A percentile compares a stretch with the other conserved stretches of the same genome.
Conservation (phyloP, 176 grass and related monocot species). For the Phoenix dactylifera region DNA sequence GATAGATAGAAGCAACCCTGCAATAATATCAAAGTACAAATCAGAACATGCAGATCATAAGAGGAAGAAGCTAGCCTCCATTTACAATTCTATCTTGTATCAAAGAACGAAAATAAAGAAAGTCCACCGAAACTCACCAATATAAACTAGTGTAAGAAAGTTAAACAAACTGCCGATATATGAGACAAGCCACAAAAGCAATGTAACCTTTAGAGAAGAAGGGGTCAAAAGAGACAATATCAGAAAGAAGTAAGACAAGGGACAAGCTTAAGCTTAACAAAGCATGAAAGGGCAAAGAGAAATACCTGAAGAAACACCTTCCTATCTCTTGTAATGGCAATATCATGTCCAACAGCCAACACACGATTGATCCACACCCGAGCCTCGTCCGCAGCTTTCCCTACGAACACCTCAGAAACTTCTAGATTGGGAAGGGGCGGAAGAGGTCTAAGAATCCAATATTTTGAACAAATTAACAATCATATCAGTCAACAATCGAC, state of each 20-base stretch:
- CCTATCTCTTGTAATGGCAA: conserved; percentile 79
- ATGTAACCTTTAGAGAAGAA: conserved; percentile 37
- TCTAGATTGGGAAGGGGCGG: conserved; percentile 90
- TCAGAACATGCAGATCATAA: no score
- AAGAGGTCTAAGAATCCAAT: conserved; percentile 51
- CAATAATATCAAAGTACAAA: conserved; percentile 3
- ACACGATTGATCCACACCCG: conserved; percentile 61
- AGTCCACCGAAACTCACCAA: conserved; percentile 42
- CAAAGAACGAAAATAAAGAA: neutral
- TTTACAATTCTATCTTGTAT: no score
- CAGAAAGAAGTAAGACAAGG: conserved; percentile 3
- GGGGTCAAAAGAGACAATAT: conserved; percentile 12
- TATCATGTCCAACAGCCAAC: conserved; percentile 63
- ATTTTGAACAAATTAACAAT: neutral
- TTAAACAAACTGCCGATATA: conserved; percentile 79
- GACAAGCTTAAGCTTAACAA: neutral
- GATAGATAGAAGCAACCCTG: conserved; percentile 52
- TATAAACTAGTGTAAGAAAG: conserved; percentile 83
- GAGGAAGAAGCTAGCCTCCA: no score
- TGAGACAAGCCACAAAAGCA: conserved; percentile 64
- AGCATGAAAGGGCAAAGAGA: neutral
- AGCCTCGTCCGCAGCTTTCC: conserved; percentile 48
- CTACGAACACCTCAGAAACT: conserved; percentile 53
- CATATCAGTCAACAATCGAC: no score
- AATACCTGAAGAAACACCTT: conserved; percentile 59